Evolutionary conservation across 176 grass and related monocot species (phyloP), one percentile per base, ranked within the genome.

Genomic region (Carex littledalei): DNA sequence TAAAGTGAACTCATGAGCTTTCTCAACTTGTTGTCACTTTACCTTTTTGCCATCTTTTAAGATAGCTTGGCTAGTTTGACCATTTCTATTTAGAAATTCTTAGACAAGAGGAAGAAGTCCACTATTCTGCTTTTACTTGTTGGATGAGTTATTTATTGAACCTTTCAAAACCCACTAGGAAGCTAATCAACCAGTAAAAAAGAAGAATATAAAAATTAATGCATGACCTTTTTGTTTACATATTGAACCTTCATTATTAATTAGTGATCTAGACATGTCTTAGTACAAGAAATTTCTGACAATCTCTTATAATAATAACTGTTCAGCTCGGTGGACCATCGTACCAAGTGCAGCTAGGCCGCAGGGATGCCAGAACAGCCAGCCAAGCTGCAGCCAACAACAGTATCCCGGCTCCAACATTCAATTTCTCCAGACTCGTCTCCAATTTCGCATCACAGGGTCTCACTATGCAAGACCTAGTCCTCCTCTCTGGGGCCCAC

Each of bases 331-430:
- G 92, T 31, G 95, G 95, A 0, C 60, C 86, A 47, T 93, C 86
- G 37, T 98, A 94, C 85, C 1, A 83, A 18, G 89, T 98, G 79
- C 87, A 53, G 18, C 85, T 98, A 32, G 95, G 95, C 21, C 81
- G 92, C 3, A 76, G 89, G 55, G 92, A 98, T 65, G 68, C 92
- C 31, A 81, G 86, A 13, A 80, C 84, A 49, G 95, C 91, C 24
- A 98, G 92, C 91, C 87, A 90, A 85, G 82, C 63, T 37, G 92
- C 87, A 64, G 91, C 95, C 18, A 93, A 90, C 86, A 85, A 31
- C 84, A 93, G 82, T 84, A 93, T 93, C 56, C 92, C 92, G 5
- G 55, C 86, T 10, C 88, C 91, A 15, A 85, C 86, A 6, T 79
- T 86, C 50, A 26, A 69, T 86, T 85, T 97, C 5, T 75, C 55